phyloP scores from a whole-genome alignment of 2,329 filamentous ascomycete species.

The Arthrobotrys iridis region DNA sequence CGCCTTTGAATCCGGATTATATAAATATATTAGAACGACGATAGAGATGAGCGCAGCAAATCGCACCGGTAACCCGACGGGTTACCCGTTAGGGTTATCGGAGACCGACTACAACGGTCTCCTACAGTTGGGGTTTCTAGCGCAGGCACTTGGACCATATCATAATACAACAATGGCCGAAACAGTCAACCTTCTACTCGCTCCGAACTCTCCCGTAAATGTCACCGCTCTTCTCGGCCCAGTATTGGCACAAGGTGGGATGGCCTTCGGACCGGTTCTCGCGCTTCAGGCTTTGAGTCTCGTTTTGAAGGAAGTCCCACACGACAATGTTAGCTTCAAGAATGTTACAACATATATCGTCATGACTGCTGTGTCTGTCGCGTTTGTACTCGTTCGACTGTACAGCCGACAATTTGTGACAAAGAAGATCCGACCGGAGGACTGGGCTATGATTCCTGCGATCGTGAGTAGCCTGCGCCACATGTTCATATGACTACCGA shows the following conservation, averaged over 20 bases:
- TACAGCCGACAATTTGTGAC: conserved; percentile 51
- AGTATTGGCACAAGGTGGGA: conserved; percentile 22
- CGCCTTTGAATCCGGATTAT: conserved; percentile 26
- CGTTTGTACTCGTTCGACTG: conserved; percentile 40
- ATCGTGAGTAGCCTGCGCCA: conserved; percentile 23
- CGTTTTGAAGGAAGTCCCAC: conserved; percentile 39
- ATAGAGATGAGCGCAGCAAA: conserved; percentile 36
- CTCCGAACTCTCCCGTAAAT: conserved; percentile 39
- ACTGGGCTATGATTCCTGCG: conserved; percentile 53
- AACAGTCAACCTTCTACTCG: conserved; percentile 42
- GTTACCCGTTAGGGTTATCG: conserved; percentile 45
- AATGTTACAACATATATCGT: conserved; percentile 44
- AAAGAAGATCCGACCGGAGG: conserved; percentile 50
- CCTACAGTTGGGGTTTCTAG: conserved; percentile 43
- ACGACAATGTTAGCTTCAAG: conserved; percentile 50
- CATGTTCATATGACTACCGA: not conserved
- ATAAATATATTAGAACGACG: conserved; percentile 6
- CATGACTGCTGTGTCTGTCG: conserved; percentile 48
- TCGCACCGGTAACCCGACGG: conserved; percentile 43
- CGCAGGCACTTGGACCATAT: conserved; percentile 47
- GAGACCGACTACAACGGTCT: conserved; percentile 44
- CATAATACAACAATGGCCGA: conserved; percentile 52
- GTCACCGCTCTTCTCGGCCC: conserved; percentile 38
- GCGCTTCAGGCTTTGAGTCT: conserved; percentile 42
- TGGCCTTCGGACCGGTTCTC: conserved; percentile 32